phyloP scores from a whole-genome alignment of 805 yeast species.

The Debaryomyces castellii region DNA sequence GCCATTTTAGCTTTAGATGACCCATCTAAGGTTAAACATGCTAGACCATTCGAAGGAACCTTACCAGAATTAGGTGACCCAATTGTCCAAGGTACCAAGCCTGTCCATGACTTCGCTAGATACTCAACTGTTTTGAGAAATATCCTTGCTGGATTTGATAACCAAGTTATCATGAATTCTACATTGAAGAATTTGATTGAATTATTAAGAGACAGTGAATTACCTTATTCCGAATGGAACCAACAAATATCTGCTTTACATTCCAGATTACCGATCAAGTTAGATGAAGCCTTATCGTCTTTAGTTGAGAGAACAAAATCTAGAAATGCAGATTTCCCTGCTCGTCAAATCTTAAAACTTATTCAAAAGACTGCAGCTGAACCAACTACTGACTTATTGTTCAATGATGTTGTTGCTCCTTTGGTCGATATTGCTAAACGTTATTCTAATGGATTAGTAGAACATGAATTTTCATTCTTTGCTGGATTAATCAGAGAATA shows the following conservation, averaged over 20 bases:
- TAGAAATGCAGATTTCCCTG: constrained; percentile 87
- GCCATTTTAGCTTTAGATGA: constrained; percentile 94
- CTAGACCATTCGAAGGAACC: constrained; percentile 91
- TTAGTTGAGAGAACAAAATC: constrained; percentile 64
- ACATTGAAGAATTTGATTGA: constrained; percentile 73
- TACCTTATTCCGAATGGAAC: constrained; percentile 94
- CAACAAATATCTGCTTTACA: constrained; percentile 86
- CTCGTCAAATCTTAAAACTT: constrained; percentile 74
- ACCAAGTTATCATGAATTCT: constrained; percentile 88
- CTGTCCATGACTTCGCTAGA: constrained; percentile 69
- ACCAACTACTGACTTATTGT: constrained; percentile 49
- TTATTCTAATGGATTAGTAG: constrained; percentile 72
- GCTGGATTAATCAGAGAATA: constrained; percentile 70
- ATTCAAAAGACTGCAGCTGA: constrained; percentile 60
- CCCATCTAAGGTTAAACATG: constrained; percentile 96
- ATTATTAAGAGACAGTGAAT: constrained; percentile 71
- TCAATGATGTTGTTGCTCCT: constrained; percentile 59
- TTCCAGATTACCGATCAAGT: constrained; percentile 77
- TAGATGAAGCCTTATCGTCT: constrained; percentile 65
- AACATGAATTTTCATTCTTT: constrained; percentile 80
- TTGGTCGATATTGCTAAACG: constrained; percentile 66
- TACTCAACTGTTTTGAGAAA: constrained; percentile 63
- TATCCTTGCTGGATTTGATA: constrained; percentile 88
- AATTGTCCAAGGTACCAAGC: constrained; percentile 76
- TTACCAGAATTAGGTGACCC: constrained; percentile 89